A percentile compares a stretch with the other conserved stretches of the same genome.
Evolutionary conservation across 108 stramenopile species (phyloP).

Genomic region (Poteriospumella lacustris): DNA sequence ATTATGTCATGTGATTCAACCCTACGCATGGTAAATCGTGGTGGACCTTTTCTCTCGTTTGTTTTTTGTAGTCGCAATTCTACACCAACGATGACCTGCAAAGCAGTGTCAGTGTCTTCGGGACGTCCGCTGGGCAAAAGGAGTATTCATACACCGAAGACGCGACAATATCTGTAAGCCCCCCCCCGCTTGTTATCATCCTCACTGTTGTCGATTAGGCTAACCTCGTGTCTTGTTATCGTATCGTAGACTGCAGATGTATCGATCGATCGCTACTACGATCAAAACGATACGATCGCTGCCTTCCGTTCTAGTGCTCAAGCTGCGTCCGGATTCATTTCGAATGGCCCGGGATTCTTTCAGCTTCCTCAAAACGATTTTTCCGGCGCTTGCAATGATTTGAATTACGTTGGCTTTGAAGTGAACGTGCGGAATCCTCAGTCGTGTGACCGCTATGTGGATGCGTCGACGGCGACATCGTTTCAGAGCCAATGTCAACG

Average conservation of each 20-base stretch:
- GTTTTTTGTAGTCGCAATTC: too few relatives aligned
- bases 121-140: neutral
- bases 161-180: too few relatives aligned
- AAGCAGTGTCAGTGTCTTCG: neutral
- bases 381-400: slow-evolving; percentile 36
- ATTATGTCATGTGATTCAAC: too few relatives aligned
- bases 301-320: neutral
- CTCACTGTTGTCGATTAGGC: too few relatives aligned
- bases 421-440: neutral
- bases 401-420: slow-evolving; percentile 33
- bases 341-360: neutral
- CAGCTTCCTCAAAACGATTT: slow-evolving; percentile 39
- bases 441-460: too few relatives aligned
- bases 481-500: neutral
- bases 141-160: neutral
- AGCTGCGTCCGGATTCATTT: neutral
- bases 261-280: slow-evolving; percentile 1
- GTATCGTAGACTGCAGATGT: neutral
- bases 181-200: too few relatives aligned
- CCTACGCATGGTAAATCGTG: too few relatives aligned
- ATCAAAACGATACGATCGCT: slow-evolving; percentile 28
- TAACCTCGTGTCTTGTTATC: too few relatives aligned
- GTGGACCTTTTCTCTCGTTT: too few relatives aligned
- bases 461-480: too few relatives aligned
- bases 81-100: neutral